Percentiles rank a stretch among this genome's conserved stretches.
Conservation (phyloP, 768 basidiomycete species). For the Tylopilus rubrobrunneus region DNA sequence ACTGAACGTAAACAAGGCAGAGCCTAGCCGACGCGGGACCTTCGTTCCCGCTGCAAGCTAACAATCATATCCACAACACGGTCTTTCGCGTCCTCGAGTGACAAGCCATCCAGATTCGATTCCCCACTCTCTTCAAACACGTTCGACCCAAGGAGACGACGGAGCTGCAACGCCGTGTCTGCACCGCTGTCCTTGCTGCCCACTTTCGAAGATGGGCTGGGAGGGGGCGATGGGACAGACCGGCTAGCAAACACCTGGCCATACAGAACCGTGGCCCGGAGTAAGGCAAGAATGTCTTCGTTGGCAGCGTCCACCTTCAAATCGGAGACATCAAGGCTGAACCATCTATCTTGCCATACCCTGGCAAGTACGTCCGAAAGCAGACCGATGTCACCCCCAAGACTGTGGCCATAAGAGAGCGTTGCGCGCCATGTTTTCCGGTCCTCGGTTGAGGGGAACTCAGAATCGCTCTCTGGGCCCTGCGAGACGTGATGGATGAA, state of each 20-base stretch:
- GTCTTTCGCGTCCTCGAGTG: constrained; percentile 72
- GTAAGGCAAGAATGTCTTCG: constrained; percentile 48
- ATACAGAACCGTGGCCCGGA: constrained; percentile 60
- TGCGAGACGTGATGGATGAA: constrained; percentile 48
- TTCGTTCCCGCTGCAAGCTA: constrained; percentile 30
- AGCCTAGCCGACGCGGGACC: constrained; percentile 12
- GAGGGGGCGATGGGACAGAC: constrained; percentile 55
- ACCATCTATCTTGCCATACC: constrained; percentile 44
- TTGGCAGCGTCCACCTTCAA: constrained; percentile 31
- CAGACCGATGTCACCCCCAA: constrained; percentile 55
- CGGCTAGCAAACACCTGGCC: constrained; percentile 50
- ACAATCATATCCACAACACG: constrained; percentile 70
- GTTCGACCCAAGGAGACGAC: constrained; percentile 51
- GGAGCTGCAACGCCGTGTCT: constrained; percentile 43
- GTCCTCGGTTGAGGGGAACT: constrained; percentile 20
- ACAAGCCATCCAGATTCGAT: constrained; percentile 26
- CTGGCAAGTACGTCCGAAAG: constrained; percentile 56
- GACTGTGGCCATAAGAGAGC: constrained; percentile 55
- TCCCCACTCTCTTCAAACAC: constrained; percentile 39
- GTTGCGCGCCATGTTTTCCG: constrained; percentile 43
- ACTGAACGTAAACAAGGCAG: neutral
- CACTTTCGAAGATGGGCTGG: constrained; percentile 41
- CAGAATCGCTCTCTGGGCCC: constrained; percentile 12
- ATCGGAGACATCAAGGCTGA: constrained; percentile 28
- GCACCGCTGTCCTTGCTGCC: constrained; percentile 10